Base-by-base conservation (phyloP, 31 red algal species). In the Porphyra umbilicalis region DNA sequence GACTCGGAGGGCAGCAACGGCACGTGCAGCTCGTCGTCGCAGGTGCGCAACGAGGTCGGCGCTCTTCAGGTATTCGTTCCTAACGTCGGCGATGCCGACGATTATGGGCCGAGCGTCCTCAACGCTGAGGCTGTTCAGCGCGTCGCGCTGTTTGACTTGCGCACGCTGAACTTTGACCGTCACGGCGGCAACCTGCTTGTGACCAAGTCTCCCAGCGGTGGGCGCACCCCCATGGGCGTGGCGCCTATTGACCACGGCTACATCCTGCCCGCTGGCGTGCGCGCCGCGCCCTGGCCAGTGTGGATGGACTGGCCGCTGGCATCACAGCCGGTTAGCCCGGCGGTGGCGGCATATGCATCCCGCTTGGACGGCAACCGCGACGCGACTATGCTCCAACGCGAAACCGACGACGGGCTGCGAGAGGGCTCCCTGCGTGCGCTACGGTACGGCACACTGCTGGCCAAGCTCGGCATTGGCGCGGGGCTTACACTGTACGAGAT, bases 301-400 rank as follows among this genome's bases (percentile, higher is more conserved):
- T 98, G 95, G 95, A 98, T 98, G 95, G 95, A 98, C 76, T 98
- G 95, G 95, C 89, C 95, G 29, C 88, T 90, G 83, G 81, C 91
- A 6, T 42, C 81, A 6, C 77, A 98, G 76, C 88, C 92, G 34
- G 44, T 98, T 25, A 85, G 85, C 9, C 79, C 86, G 13, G 78
- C 85, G 25, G 83, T 90, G n/a, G 87, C 80, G 14, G 67, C 68
- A 31, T 94, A 97, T 80, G 80, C 90, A 36, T 81, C 34, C 13
- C 42, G 83, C n/a, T 83, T 98, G 76, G 95, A 98, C 75, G 89
- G 87, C 0, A 85, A 88, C 6, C 39, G 79, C 16, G 95, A 98
- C 80, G 89, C 88, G 33, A 68, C 79, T 76, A 85, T 98, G 67
- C 75, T 98, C 34, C 40, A 88, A 35, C 81, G 89, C 25, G 90